A percentile compares a stretch with the other conserved stretches of the same genome.
phyloP scores from a whole-genome alignment of 441 rosid genomes.

The Melastoma candidum region DNA sequence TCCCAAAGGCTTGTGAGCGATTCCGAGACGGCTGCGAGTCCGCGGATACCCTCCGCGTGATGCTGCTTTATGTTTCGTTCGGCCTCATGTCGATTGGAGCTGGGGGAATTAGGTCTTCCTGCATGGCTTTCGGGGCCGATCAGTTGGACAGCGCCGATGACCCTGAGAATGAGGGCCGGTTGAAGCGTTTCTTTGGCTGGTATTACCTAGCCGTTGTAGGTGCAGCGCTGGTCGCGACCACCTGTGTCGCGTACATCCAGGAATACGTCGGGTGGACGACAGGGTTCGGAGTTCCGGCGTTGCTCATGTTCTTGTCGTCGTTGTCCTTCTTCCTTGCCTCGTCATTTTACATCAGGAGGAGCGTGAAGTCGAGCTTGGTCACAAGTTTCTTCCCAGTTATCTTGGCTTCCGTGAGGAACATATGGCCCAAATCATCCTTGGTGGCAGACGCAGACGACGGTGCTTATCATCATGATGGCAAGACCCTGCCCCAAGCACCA shows the following conservation, averaged over 20 bases:
- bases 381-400: slow-evolving; percentile 45
- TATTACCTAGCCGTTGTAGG: slow-evolving; percentile 27
- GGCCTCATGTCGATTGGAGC: slow-evolving; percentile 46
- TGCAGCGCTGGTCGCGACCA: slow-evolving; percentile 27
- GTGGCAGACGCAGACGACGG: slow-evolving; percentile 4
- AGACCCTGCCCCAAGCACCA: slow-evolving; percentile 26
- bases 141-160: slow-evolving; percentile 22
- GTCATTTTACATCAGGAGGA: slow-evolving; percentile 32
- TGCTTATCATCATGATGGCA: slow-evolving; percentile 25
- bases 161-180: slow-evolving; percentile 13
- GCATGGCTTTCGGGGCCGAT: slow-evolving; percentile 27
- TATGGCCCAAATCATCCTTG: slow-evolving; percentile 29
- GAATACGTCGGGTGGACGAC: slow-evolving; percentile 46
- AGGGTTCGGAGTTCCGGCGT: slow-evolving; percentile 46
- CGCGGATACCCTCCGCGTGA: slow-evolving; percentile 16
- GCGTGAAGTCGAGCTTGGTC: slow-evolving; percentile 28
- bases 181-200: slow-evolving; percentile 40
- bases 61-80: slow-evolving; percentile 18
- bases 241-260: slow-evolving; percentile 52
- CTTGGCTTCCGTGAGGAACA: slow-evolving; percentile 31
- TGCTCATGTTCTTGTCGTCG: slow-evolving; percentile 36
- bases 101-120: slow-evolving; percentile 47
- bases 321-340: slow-evolving; percentile 41
- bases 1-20: too few species aligned
- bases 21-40: too few species aligned